Evolutionary conservation across 257 asterid species (phyloP), one percentile per base, ranked within the genome.

Genomic region (Fraxinus quadrangulata): DNA sequence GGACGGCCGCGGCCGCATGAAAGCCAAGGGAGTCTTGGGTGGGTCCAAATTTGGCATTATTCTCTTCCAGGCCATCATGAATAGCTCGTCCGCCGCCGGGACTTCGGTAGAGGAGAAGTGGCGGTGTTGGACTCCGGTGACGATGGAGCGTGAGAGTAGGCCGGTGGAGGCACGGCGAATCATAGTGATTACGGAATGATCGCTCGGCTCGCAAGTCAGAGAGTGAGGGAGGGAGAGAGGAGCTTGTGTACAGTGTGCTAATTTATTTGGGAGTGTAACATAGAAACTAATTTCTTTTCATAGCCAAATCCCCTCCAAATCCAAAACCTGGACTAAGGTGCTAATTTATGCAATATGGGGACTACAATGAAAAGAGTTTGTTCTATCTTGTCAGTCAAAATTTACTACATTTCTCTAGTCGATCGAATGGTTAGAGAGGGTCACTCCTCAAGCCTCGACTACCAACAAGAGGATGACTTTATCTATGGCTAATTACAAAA

Each of bases 21-120:
- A 90, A 67, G 90, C 73, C 72, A 90, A 86, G 16, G 96, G 93
- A 19, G 90, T 81, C 69, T 82, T 80, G 47, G 96, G 96, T 17
- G 89, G 89, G 49, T 87, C 96, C 23, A 84, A 42, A 78, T 86
- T 79, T 2, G 90, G 92, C 56, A 74, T 70, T 79, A 82, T 47
- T 21, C 78, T 82, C 75, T 81, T 88, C 93, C 96, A 89, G 21
- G 92, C 89, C 71, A 83, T 40, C 70, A 66, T 51, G 42, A 90
- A 88, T 21, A 85, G 82, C 31, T 84, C 90, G 59, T 87, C 90
- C n/a, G 81, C 81, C 17, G 56, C 74, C 67, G 79, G 45, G 30
- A 54, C 63, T 56, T 65, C 78, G 33, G 86, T 21, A 12, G 88
- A 78, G 72, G 90, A 87, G 80, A 86, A 82, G 2, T 4, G 45